A percentile compares a stretch with the other conserved stretches of the same genome.
Conservation (phyloP, 495 filamentous ascomycete species). For the Aspergillus homomorphus region DNA sequence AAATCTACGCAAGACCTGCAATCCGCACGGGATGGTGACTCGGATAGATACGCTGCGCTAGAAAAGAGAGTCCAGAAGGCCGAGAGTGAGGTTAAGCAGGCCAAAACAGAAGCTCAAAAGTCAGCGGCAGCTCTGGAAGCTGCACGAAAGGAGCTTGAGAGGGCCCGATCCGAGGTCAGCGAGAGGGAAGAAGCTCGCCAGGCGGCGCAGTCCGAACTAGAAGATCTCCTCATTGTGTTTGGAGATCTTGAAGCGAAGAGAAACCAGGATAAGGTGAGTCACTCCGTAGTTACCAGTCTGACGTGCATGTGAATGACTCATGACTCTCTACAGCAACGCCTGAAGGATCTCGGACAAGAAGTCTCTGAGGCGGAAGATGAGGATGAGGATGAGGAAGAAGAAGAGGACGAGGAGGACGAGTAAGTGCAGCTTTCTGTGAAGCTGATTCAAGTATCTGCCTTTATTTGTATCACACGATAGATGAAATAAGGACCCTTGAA, state of each 20-base stretch:
- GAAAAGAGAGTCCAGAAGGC: conserved; percentile 46
- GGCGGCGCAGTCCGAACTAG: conserved; percentile 66
- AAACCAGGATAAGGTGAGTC: conserved; percentile 71
- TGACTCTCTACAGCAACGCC: conserved; percentile 55
- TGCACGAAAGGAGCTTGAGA: conserved; percentile 19
- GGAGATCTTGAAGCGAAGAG: conserved; percentile 87
- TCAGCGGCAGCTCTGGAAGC: conserved; percentile 25
- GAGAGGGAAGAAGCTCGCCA: conserved; percentile 64
- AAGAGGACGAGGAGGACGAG: conserved; percentile 46
- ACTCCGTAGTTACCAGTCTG: not conserved
- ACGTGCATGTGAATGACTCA: conserved; percentile 9
- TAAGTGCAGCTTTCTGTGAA: conserved; percentile 17
- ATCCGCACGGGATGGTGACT: conserved; percentile 53
- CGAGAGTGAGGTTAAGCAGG: conserved; percentile 37
- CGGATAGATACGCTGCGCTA: conserved; percentile 46
- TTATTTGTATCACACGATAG: not conserved
- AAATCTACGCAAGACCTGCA: conserved; percentile 54
- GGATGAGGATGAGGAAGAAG: conserved; percentile 61
- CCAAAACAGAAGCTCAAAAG: conserved; percentile 18
- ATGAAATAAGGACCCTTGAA: not conserved
- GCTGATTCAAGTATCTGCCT: conserved; percentile 19
- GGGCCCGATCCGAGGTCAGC: conserved; percentile 15
- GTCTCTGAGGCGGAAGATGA: conserved; percentile 80
- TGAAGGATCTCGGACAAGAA: conserved; percentile 68
- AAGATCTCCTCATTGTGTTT: conserved; percentile 84